Percentiles rank a stretch among this genome's conserved stretches.
Conservation (phyloP, 2,329 filamentous ascomycete genomes). For the Hymenoscyphus linearis region DNA sequence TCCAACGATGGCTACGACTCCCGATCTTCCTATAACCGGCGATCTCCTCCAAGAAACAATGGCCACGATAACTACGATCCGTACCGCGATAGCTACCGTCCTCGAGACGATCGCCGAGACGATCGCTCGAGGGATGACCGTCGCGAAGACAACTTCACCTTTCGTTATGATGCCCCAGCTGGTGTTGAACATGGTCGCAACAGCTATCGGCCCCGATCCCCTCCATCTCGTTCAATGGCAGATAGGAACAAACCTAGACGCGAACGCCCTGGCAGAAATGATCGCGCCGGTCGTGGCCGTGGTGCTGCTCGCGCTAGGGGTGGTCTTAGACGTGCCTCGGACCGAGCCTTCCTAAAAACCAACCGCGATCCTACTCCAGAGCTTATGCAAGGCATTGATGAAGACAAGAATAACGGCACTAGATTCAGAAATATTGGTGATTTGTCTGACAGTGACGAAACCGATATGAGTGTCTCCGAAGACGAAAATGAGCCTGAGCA, state of each 20-base stretch:
- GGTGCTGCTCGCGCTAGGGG: constrained; percentile 26
- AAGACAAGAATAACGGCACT: constrained; percentile 29
- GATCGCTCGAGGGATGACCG: constrained; percentile 26
- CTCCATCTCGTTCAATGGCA: constrained; percentile 21
- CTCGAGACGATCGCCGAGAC: constrained; percentile 10
- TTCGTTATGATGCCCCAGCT: constrained; percentile 30
- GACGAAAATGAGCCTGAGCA: constrained; percentile 35
- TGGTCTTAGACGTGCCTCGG: constrained; percentile 28
- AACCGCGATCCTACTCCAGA: constrained; percentile 34
- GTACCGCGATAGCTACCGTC: constrained; percentile 19
- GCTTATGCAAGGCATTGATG: constrained; percentile 32
- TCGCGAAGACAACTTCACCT: constrained; percentile 23
- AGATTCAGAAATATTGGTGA: constrained; percentile 53
- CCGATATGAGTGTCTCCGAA: constrained; percentile 56
- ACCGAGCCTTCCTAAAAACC: constrained; percentile 31
- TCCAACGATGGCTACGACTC: constrained; percentile 7
- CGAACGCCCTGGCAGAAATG: constrained; percentile 1
- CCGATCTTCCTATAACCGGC: constrained; percentile 9
- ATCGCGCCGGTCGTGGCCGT: constrained; percentile 15
- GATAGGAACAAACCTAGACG: neutral
- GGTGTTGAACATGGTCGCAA: constrained; percentile 24
- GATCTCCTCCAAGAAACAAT: constrained; percentile 17
- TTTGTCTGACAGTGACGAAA: constrained; percentile 56
- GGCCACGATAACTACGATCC: neutral
- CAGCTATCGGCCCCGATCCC: constrained; percentile 16